A percentile compares a stretch with the other conserved stretches of the same genome.
These are phyloP conservation scores for Clohesyomyces aquaticus DNA, from an alignment of 495 filamentous ascomycete species.

Conservation along the genomic window DNA sequence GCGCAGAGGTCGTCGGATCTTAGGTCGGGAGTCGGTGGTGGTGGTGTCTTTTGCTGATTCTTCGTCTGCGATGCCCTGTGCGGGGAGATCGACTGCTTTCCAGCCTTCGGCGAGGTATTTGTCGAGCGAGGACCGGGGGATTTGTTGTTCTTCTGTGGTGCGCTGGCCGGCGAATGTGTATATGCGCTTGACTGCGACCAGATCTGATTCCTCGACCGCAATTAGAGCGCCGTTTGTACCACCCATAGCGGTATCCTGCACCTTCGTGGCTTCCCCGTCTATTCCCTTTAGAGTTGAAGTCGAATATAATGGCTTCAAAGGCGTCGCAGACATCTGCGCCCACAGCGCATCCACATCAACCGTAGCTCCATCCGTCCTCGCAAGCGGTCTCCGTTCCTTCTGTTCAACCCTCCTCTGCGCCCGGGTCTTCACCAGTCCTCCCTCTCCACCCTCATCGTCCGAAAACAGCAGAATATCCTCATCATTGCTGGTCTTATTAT, in stretches of 20 bases:
- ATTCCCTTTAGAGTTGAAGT: background rate
- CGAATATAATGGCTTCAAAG: slow-evolving; percentile 21
- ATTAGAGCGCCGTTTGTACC: background rate
- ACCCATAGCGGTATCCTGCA: background rate
- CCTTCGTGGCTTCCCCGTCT: slow-evolving; percentile 5
- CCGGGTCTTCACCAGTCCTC: slow-evolving; percentile 82
- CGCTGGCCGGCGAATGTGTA: slow-evolving; percentile 91
- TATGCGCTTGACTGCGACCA: slow-evolving; percentile 82
- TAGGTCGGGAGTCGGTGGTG: slow-evolving; percentile 20
- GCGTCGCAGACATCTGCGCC: slow-evolving; percentile 66
- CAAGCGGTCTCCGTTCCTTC: slow-evolving; percentile 65
- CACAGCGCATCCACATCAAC: slow-evolving; percentile 90
- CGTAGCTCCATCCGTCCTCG: slow-evolving; percentile 69
- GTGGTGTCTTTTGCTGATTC: slow-evolving; percentile 4
- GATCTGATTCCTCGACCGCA: slow-evolving; percentile 48
- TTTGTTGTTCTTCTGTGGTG: slow-evolving; percentile 79
- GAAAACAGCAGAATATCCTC: slow-evolving; percentile 44
- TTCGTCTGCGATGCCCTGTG: slow-evolving; percentile 44
- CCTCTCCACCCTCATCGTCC: slow-evolving; percentile 65
- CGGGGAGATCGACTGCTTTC: slow-evolving; percentile 37
- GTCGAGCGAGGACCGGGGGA: slow-evolving; percentile 77
- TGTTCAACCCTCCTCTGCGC: slow-evolving; percentile 52
- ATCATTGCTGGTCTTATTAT: slow-evolving; percentile 41
- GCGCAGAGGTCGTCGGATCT: slow-evolving; percentile 66
- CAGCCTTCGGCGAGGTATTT: slow-evolving; percentile 64